These are phyloP conservation scores for Quercus alba DNA, from an alignment of 306 rosid species.

Conservation along the genomic window DNA sequence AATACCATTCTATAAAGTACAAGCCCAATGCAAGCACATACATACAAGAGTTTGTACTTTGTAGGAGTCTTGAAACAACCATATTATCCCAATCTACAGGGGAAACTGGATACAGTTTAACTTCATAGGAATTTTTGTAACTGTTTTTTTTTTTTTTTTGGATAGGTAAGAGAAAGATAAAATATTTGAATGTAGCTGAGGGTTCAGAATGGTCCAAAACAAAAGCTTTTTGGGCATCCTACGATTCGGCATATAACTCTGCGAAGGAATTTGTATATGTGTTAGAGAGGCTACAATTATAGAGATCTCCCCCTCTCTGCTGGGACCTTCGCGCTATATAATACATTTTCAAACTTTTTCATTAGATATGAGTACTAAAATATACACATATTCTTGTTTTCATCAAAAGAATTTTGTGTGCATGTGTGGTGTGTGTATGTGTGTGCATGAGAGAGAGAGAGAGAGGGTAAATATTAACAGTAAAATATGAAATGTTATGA, in stretches of 20 bases:
- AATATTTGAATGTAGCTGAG: conserved; percentile 32
- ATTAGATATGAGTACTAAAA: not conserved
- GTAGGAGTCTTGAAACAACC: not conserved
- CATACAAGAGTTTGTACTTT: not conserved
- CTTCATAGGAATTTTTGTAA: not conserved
- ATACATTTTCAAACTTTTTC: not conserved
- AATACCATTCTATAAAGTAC: not conserved
- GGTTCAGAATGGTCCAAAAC: conserved; percentile 38
- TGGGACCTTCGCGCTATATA: conserved; percentile 74
- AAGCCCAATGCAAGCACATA: not conserved
- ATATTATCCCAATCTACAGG: not conserved
- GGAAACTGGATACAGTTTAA: not conserved
- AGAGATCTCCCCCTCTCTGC: conserved; percentile 69
- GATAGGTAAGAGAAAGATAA: not conserved
- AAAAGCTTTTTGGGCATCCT: conserved; percentile 47
- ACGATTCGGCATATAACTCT: conserved; percentile 61
- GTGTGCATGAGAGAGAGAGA: conserved; percentile 1
- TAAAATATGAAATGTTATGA: too few relatives aligned
- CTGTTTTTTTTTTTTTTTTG: too few relatives aligned
- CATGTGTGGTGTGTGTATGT: too few relatives aligned
- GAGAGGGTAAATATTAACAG: too few relatives aligned
- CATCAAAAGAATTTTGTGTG: not conserved
- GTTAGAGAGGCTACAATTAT: conserved; percentile 71
- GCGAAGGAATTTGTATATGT: conserved; percentile 40
- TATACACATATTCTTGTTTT: not conserved